Conservation (phyloP, 768 basidiomycete species). For the Leccinum longicurvipes region DNA sequence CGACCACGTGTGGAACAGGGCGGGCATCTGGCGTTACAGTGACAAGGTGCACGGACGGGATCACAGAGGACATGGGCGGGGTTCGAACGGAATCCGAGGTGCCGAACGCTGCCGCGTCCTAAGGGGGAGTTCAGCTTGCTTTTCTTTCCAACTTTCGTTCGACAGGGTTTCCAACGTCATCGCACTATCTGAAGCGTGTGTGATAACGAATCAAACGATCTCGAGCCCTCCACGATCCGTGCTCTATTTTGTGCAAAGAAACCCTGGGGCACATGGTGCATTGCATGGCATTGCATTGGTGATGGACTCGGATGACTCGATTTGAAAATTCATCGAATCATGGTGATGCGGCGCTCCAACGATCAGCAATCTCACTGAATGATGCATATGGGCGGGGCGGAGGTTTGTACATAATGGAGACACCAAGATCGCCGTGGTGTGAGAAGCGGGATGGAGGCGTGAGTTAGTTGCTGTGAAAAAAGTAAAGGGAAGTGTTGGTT, state of each 20-base stretch:
- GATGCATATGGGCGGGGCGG: neutral
- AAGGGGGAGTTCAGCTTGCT: neutral
- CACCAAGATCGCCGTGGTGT: conserved; percentile 26
- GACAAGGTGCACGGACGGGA: neutral
- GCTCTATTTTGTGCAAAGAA: neutral
- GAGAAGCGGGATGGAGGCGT: conserved; percentile 18
- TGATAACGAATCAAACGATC: neutral
- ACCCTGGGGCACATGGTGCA: neutral
- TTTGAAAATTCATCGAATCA: neutral
- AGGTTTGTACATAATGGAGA: conserved; percentile 13
- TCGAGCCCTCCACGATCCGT: neutral
- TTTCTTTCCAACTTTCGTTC: neutral
- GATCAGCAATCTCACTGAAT: neutral
- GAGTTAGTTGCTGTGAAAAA: conserved; percentile 2
- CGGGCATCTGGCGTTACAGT: neutral
- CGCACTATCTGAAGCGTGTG: neutral
- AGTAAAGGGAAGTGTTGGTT: neutral
- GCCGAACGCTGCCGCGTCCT: neutral
- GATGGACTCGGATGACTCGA: neutral
- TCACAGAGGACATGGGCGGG: neutral
- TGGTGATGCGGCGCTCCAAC: neutral
- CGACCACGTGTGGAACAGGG: neutral
- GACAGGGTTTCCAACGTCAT: neutral
- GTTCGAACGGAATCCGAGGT: neutral
- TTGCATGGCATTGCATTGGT: neutral